phyloP scores from a whole-genome alignment of 2,329 filamentous ascomycete genomes.

The Beauveria brongniartii region DNA sequence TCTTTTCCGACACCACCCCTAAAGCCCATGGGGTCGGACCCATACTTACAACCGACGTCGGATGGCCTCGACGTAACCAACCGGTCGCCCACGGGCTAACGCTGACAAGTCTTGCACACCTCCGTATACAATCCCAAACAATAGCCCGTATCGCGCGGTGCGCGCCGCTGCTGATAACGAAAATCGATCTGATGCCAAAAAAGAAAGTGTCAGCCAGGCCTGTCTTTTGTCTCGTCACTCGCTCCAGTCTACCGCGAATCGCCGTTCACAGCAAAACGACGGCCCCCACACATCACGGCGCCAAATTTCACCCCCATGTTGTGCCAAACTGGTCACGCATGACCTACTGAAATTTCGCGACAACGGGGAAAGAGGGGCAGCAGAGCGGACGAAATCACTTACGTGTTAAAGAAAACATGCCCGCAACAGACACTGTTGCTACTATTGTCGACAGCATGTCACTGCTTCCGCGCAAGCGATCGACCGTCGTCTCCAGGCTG shows the following conservation, averaged over 20 bases:
- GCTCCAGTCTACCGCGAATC: neutral
- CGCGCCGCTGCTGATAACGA: constrained; percentile 67
- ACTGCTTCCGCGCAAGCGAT: constrained; percentile 58
- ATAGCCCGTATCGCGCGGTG: constrained; percentile 71
- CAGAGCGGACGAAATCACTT: constrained; percentile 27
- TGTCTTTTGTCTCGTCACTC: neutral
- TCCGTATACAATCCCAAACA: constrained; percentile 73
- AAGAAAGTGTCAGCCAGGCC: neutral
- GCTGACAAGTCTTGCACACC: constrained; percentile 69
- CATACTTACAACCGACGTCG: constrained; percentile 31
- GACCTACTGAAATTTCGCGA: neutral
- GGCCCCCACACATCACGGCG: neutral
- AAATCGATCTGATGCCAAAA: constrained; percentile 55
- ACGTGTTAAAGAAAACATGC: constrained; percentile 82
- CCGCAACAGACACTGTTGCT: constrained; percentile 76
- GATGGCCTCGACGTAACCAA: constrained; percentile 67
- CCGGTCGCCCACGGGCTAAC: constrained; percentile 59
- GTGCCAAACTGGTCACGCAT: neutral
- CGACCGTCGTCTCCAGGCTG: constrained; percentile 75
- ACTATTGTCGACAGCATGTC: constrained; percentile 77
- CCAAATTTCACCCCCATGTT: neutral
- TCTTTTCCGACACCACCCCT: neutral
- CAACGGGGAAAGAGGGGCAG: neutral
- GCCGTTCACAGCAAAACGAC: neutral
- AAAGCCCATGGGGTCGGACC: neutral